A percentile compares a stretch with the other conserved stretches of the same genome.
Evolutionary conservation across 2,329 filamentous ascomycete genomes (phyloP).

Genomic region (Aspergillus fijiensis): DNA sequence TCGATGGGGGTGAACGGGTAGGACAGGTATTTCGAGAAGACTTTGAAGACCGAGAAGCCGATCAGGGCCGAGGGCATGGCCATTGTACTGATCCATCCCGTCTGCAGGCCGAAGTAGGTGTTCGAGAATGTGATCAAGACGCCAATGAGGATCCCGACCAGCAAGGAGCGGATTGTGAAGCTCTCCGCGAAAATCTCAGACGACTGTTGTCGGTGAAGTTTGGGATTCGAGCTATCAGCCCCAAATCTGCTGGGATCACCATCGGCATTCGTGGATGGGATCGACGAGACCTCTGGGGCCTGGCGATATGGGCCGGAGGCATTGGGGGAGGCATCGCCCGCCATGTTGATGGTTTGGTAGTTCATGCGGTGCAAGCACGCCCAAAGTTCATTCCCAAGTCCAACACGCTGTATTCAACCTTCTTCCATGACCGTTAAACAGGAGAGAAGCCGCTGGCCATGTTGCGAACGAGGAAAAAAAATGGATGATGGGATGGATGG

Average conservation of each 20-base stretch:
- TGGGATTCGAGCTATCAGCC: not conserved
- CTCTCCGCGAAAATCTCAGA: constrained; percentile 49
- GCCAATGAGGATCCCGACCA: constrained; percentile 79
- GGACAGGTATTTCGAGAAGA: constrained; percentile 67
- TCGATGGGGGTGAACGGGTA: constrained; percentile 91
- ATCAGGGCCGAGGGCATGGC: constrained; percentile 94
- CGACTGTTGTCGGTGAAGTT: not conserved
- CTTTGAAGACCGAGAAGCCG: constrained; percentile 90
- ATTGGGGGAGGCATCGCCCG: constrained; percentile 26
- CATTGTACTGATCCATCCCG: constrained; percentile 82
- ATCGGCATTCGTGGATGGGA: constrained; percentile 2
- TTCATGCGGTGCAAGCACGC: constrained; percentile 28
- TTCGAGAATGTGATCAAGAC: constrained; percentile 94
- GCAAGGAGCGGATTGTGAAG: constrained; percentile 80
- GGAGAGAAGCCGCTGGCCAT: constrained; percentile 1
- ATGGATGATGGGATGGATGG: not conserved
- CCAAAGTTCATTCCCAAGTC: not conserved
- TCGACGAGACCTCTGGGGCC: constrained; percentile 9
- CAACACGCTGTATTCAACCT: not conserved
- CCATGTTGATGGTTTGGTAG: constrained; percentile 38
- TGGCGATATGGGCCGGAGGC: constrained; percentile 4
- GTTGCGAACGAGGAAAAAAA: not conserved
- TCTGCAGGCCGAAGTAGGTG: constrained; percentile 98
- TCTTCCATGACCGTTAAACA: not conserved
- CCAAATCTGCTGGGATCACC: not conserved